Evolutionary conservation across 164 flowering plant genomes (phyloP).

Genomic region (Magnolia kwangsiensis): DNA sequence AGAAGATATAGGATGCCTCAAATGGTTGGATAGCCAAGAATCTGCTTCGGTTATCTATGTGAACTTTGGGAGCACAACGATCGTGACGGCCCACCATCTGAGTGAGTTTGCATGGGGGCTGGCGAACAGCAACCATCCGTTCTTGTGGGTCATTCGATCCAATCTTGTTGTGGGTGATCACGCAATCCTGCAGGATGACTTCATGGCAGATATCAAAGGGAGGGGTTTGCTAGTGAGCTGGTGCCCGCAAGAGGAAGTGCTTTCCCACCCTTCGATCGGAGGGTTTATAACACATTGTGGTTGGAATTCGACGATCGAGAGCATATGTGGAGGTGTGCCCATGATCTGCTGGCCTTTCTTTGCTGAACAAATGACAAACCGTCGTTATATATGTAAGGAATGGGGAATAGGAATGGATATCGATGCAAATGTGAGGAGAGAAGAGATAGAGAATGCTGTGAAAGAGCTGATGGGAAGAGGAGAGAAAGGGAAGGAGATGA

Average conservation of each 20-base stretch:
- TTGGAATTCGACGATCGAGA: constrained; percentile 11
- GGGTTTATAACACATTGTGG: constrained; percentile 5
- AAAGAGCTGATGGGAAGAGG: constrained; percentile 5
- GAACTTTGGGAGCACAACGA: constrained; percentile 26
- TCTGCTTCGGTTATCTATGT: constrained; percentile 24
- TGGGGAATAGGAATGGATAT: constrained; percentile 15
- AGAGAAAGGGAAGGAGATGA: constrained; percentile 8
- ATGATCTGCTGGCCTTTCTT: constrained; percentile 13
- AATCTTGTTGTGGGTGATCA: constrained; percentile 20
- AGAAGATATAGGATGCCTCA: constrained; percentile 18
- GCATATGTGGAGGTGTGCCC: constrained; percentile 8
- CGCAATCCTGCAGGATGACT: constrained; percentile 17
- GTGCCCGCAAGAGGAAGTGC: constrained; percentile 18
- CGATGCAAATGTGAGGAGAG: constrained; percentile 7
- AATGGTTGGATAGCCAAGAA: constrained; percentile 20
- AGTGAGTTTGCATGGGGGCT: constrained; percentile 34
- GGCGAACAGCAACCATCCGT: constrained; percentile 23
- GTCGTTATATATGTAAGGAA: constrained; percentile 4
- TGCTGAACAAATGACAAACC: constrained; percentile 5
- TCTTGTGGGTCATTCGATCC: constrained; percentile 24
- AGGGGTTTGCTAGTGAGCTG: constrained; percentile 19
- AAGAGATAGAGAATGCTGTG: background rate
- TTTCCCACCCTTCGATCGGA: constrained; percentile 8
- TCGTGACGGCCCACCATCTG: constrained; percentile 21
- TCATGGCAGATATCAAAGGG: constrained; percentile 16